Evolutionary conservation across 345 rosid species (phyloP).

Genomic region (Acer yangbiense): DNA sequence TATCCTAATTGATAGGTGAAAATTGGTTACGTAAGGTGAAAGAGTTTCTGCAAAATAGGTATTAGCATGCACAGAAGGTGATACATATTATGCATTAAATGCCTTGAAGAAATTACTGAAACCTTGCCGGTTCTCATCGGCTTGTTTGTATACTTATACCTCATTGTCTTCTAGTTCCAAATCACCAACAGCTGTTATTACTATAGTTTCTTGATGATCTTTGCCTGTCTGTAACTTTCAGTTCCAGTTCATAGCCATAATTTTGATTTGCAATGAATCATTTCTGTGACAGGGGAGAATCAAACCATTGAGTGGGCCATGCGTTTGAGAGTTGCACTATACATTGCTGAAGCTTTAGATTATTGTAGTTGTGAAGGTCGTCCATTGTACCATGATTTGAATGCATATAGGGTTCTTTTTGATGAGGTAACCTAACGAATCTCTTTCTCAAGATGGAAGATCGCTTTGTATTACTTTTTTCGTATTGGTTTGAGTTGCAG

Average conservation of each 20-base stretch:
- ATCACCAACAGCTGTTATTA: neutral
- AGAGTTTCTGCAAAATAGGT: neutral
- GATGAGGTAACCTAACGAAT: conserved; percentile 58
- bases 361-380: conserved; percentile 69
- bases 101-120: neutral
- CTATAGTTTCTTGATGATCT: neutral
- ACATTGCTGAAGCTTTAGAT: conserved; percentile 77
- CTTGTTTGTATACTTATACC: neutral
- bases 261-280: neutral
- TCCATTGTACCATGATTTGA: conserved; percentile 73
- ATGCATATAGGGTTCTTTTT: conserved; percentile 81
- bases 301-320: conserved; percentile 79
- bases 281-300: conserved; percentile 61
- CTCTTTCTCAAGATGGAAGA: neutral
- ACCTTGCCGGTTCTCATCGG: neutral
- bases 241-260: neutral
- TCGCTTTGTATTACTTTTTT: neutral
- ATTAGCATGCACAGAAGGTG: neutral
- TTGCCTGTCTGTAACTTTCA: neutral
- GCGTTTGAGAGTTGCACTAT: conserved; percentile 74
- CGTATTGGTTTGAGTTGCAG: neutral
- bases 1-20: neutral
- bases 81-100: neutral
- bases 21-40: neutral
- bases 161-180: neutral